Conservation (phyloP, 2,329 filamentous ascomycete genomes). For the Exophiala bonariae region DNA sequence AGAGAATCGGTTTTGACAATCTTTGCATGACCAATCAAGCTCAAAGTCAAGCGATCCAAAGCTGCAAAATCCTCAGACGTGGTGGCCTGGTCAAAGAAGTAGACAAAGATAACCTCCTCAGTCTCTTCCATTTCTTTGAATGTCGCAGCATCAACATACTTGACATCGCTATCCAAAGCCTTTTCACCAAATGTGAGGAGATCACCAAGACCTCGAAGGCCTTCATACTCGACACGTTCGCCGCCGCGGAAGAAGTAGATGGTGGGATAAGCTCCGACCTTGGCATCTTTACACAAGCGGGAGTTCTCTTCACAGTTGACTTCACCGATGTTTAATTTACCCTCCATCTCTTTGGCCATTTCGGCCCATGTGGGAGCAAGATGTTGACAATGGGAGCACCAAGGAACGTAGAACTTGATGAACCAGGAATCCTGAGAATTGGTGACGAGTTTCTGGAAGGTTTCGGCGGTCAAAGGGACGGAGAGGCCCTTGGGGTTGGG, state of each 20-base stretch:
- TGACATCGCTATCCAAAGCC: constrained; percentile 76
- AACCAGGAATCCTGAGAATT: constrained; percentile 93
- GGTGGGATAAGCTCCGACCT: constrained; percentile 78
- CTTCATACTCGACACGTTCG: constrained; percentile 89
- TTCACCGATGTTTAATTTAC: constrained; percentile 86
- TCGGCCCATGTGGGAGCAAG: constrained; percentile 88
- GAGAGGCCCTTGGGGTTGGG: constrained; percentile 78
- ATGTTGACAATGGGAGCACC: constrained; percentile 94
- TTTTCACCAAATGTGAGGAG: constrained; percentile 84
- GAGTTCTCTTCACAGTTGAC: constrained; percentile 90
- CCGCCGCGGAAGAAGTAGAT: constrained; percentile 90
- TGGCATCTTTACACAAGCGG: constrained; percentile 88
- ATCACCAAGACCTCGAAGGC: constrained; percentile 87
- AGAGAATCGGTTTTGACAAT: constrained; percentile 87
- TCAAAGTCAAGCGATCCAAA: constrained; percentile 80
- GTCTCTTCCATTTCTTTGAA: constrained; percentile 86
- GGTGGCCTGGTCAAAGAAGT: constrained; percentile 96
- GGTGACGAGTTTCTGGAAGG: constrained; percentile 81
- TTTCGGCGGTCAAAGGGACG: constrained; percentile 74
- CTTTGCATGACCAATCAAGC: constrained; percentile 85
- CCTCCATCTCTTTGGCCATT: constrained; percentile 87
- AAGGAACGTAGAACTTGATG: constrained; percentile 97
- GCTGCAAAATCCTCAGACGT: constrained; percentile 89
- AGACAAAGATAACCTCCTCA: constrained; percentile 93
- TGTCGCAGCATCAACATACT: constrained; percentile 72